Evolutionary conservation across 2,329 filamentous ascomycete species (phyloP), one percentile per base, ranked within the genome.

Genomic region (Pseudogymnoascus sp.): DNA sequence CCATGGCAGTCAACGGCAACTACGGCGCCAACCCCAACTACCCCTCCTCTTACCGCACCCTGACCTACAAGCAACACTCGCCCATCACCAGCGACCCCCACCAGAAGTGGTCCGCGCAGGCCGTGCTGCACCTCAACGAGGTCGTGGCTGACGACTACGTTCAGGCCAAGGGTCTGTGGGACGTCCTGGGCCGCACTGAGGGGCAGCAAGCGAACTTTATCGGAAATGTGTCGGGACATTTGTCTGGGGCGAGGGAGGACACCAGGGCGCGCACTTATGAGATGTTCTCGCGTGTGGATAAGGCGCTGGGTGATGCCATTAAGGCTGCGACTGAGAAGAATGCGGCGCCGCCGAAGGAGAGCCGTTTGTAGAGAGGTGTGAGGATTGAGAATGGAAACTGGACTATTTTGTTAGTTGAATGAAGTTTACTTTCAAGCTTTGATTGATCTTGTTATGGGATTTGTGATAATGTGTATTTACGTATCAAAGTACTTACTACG

Each of bases 1-100:
- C 74, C 64, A 91, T 91, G 87, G 83, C 86, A 63, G 79, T 85
- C 71, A 89, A 91, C 75, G 78, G 78, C 63, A 87, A 87, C 76
- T 84, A 86, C 68, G 84, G 84, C 61, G 77, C 78, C 24, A 82
- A 85, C 70, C 82, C 83, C 8, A 84, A 83, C 74, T 88, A 87
- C 69, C 77, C 78, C 19, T 80, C 78, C 40, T 79, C 78, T 26
- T 82, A 79, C 73, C 78, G 79, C 19, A 70, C 72, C 6, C 63
- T 82, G 61, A 75, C 76, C 7, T 81, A 80, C 72, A 75, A 75
- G 66, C 64, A 76, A 38, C 74, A 77, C 63, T 76, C 75, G 68
- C 73, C 75, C 8, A 26, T 41, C 38, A 75, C 72, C 26, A 71
- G 72, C 31, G 74, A 75, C 61, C 70, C 76, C 2, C 79, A 82